phyloP scores from a whole-genome alignment of 2,329 filamentous ascomycete species.

The Colletotrichum australisinense region DNA sequence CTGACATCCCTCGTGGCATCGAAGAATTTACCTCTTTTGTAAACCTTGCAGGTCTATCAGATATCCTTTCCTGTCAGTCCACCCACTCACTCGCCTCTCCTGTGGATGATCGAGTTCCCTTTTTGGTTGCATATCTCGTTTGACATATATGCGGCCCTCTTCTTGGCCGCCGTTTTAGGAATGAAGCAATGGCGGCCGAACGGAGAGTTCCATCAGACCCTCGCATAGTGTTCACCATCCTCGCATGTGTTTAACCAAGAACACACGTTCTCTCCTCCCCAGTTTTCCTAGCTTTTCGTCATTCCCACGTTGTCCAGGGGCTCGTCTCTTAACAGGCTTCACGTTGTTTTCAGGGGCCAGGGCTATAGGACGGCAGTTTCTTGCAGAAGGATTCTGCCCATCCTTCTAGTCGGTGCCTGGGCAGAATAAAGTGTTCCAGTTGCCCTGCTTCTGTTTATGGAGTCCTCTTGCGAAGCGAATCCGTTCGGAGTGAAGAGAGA shows the following conservation, averaged over 20 bases:
- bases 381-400: background rate
- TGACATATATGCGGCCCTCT: background rate
- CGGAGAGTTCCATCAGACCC: background rate
- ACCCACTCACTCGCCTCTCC: background rate
- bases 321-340: background rate
- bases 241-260: background rate
- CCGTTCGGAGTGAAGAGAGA: background rate
- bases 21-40: background rate
- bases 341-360: background rate
- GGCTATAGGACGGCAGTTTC: background rate
- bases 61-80: background rate
- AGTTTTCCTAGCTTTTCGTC: background rate
- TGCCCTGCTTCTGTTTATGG: background rate
- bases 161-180: background rate
- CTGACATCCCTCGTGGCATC: slow-evolving; percentile 18
- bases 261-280: background rate
- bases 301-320: slow-evolving; percentile 15
- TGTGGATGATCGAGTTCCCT: background rate
- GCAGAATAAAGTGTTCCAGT: slow-evolving; percentile 16
- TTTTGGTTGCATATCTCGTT: background rate
- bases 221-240: background rate
- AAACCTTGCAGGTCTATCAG: background rate
- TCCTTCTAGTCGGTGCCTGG: background rate
- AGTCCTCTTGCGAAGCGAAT: background rate
- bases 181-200: background rate